These are phyloP conservation scores for Fimicolochytrium jonesii DNA, from an alignment of 192 early-diverging fungal species.

Conservation along the genomic window DNA sequence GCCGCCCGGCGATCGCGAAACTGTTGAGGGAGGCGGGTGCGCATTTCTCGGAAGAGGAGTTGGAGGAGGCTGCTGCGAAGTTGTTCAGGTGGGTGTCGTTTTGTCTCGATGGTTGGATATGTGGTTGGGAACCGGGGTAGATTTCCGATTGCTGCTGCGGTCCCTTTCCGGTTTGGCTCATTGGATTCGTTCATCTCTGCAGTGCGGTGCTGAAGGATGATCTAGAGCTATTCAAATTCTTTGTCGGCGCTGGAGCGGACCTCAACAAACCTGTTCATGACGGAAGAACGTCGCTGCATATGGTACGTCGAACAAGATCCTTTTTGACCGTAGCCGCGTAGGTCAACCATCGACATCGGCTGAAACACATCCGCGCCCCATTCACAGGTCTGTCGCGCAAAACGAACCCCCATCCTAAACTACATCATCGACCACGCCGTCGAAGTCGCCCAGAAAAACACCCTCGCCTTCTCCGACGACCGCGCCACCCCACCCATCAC, in stretches of 20 bases:
- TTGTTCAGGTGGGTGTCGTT: conserved; percentile 49
- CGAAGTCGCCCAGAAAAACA: background rate
- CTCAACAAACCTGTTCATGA: conserved; percentile 62
- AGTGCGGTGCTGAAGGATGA: conserved; percentile 48
- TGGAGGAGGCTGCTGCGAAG: conserved; percentile 57
- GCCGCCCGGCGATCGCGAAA: conserved; percentile 56
- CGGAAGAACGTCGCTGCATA: conserved; percentile 63
- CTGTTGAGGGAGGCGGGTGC: conserved; percentile 77
- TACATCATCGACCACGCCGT: conserved; percentile 15
- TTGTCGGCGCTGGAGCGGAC: conserved; percentile 62
- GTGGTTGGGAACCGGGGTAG: too few species aligned
- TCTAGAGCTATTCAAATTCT: conserved; percentile 44
- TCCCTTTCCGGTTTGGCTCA: background rate
- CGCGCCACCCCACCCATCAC: too few species aligned
- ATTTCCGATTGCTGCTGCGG: too few species aligned
- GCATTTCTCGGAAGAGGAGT: conserved; percentile 83
- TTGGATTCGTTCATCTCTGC: background rate
- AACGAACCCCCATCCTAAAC: too few species aligned
- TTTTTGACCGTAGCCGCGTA: background rate
- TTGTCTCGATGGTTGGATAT: too few species aligned
- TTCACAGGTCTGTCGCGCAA: too few species aligned
- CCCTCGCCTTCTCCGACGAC: too few species aligned
- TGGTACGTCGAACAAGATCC: conserved; percentile 31
- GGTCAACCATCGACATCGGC: too few species aligned
- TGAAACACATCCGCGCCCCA: too few species aligned